Conservation (phyloP, 805 yeast genomes). For the Naumovozyma castellii region DNA sequence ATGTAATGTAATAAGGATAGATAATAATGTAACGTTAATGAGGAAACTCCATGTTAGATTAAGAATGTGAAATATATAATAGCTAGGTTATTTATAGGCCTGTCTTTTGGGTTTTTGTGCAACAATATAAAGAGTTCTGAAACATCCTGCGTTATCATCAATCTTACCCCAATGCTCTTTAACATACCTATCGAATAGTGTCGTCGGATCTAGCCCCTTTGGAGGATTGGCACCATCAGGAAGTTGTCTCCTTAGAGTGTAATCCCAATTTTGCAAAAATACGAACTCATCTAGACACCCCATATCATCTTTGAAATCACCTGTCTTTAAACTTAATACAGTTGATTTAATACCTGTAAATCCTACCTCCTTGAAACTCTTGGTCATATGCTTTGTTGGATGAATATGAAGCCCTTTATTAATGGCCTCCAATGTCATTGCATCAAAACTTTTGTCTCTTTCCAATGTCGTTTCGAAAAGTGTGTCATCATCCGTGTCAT, state of each 20-base stretch:
- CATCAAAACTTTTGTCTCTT: constrained; percentile 16
- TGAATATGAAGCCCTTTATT: constrained; percentile 19
- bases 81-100: not conserved
- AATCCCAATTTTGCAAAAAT: constrained; percentile 13
- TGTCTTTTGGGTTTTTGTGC: constrained; percentile 22
- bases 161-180: constrained; percentile 22
- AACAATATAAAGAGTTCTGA: constrained; percentile 17
- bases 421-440: constrained; percentile 20
- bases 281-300: constrained; percentile 24
- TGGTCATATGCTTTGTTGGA: constrained; percentile 22
- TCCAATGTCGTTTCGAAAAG: constrained; percentile 18
- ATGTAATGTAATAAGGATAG: not conserved
- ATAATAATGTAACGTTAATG: too few species aligned
- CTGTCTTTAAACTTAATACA: constrained; percentile 19
- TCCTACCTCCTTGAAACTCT: constrained; percentile 22
- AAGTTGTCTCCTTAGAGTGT: constrained; percentile 11
- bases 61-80: not conserved
- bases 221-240: constrained; percentile 9
- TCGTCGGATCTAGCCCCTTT: constrained; percentile 13
- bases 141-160: constrained; percentile 22
- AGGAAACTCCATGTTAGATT: too few species aligned
- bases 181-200: constrained; percentile 18
- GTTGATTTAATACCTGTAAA: constrained; percentile 23
- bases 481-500: not conserved
- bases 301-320: constrained; percentile 23